Percentiles rank a stretch among this genome's conserved stretches.
Evolutionary conservation across 2,329 filamentous ascomycete genomes (phyloP).

Genomic region (Coniella lustricola): DNA sequence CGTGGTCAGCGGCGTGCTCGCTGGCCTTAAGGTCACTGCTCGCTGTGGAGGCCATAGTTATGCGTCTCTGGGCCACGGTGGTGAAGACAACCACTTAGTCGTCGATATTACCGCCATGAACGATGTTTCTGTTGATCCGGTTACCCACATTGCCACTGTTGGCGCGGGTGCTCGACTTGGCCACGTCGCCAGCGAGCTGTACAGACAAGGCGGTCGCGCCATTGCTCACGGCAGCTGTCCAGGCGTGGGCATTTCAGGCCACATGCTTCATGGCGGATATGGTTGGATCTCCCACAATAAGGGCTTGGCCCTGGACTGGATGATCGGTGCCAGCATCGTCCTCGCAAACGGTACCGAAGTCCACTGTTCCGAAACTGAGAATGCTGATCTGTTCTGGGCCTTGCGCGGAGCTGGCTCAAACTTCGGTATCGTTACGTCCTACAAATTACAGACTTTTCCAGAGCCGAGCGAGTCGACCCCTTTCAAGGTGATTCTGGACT

Average conservation of each 20-base stretch:
- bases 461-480: conserved; percentile 28
- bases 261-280: conserved; percentile 34
- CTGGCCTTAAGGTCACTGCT: conserved; percentile 39
- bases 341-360: conserved; percentile 31
- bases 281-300: conserved; percentile 31
- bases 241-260: conserved; percentile 35
- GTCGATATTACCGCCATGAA: conserved; percentile 40
- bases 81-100: conserved; percentile 40
- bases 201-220: conserved; percentile 31
- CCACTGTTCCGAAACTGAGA: conserved; percentile 26
- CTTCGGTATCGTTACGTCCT: conserved; percentile 33
- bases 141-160: conserved; percentile 34
- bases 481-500: conserved; percentile 24
- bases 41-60: conserved; percentile 47
- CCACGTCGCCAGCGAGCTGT: conserved; percentile 35
- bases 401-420: conserved; percentile 34
- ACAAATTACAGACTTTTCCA: conserved; percentile 33
- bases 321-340: conserved; percentile 29
- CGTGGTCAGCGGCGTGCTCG: conserved; percentile 36
- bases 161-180: conserved; percentile 45
- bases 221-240: conserved; percentile 48
- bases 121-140: conserved; percentile 32
- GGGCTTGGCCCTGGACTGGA: conserved; percentile 29
- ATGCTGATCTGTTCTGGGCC: conserved; percentile 36
- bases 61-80: conserved; percentile 40